Base-by-base conservation (phyloP, 345 rosid species). In the Viola odorata region DNA sequence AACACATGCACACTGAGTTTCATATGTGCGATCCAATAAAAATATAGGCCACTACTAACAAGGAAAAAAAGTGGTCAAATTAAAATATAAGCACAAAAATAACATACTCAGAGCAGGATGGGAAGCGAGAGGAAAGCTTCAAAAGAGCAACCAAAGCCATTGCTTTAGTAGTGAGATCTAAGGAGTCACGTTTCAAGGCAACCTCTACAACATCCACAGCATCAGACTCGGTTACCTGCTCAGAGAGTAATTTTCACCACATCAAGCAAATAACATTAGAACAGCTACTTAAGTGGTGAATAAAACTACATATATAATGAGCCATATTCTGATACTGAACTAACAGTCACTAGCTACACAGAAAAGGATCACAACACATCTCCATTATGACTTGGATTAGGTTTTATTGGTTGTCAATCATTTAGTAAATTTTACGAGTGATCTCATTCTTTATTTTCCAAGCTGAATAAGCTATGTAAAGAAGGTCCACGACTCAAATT, bases 81-180 rank as follows among this genome's bases (percentile, higher is more conserved):
- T 47, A 39, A 14, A 37, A 61, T 9, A 55, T 48, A 44, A 62
- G 57, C 50, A n/a, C 61, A 74, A 60, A 60, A 37, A 69, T 39
- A 54, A 75, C 91, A 69, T 87, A 94, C 99, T 80, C 85, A 69
- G 97, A 86, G 73, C 85, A 78, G 61, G 99, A 83, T 73, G 99
- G 91, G 58, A 94, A 94, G 60, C 95, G 96, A n/a, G 96, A 94
- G 70, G 97, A 94, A 50, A 94, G 85, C 79, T 94, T 94, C 70
- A 94, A 77, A 42, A 90, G 76, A 73, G 95, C 90, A 72, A 88
- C 71, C 77, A 90, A 73, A 70, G 96, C 97, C 99, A 90, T 94
- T 9, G 95, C 81, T 80, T 84, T 94, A 37, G 97, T 89, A 12
- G 84, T 79, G 68, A 89, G 77, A 82, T 95, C 96, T 12, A 84